A percentile compares a stretch with the other conserved stretches of the same genome.
Conservation (phyloP, 176 grass and related monocot genomes). For the Typha latifolia region DNA sequence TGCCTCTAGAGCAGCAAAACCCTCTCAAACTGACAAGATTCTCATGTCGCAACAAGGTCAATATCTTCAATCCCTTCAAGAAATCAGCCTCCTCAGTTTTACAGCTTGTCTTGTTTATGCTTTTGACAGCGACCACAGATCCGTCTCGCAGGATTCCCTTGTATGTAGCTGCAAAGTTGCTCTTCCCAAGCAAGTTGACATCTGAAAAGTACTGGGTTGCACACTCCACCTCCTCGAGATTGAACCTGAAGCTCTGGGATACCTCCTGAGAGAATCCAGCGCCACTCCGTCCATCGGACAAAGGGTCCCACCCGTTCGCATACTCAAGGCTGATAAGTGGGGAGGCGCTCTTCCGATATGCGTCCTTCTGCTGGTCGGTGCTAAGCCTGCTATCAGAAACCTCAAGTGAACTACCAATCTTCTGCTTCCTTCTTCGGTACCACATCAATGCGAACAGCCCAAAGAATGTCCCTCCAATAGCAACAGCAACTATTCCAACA, state of each 20-base stretch:
- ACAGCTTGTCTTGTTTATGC: slow-evolving; percentile 88
- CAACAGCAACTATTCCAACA: slow-evolving; percentile 40
- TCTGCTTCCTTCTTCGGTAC: slow-evolving; percentile 86
- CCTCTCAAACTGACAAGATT: slow-evolving; percentile 75
- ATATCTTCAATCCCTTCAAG: slow-evolving; percentile 71
- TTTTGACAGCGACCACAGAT: slow-evolving; percentile 60
- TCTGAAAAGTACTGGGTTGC: slow-evolving; percentile 96
- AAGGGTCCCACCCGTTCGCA: slow-evolving; percentile 55
- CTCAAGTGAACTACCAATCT: slow-evolving; percentile 84
- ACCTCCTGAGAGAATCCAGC: slow-evolving; percentile 59
- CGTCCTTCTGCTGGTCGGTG: slow-evolving; percentile 84
- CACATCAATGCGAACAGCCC: slow-evolving; percentile 51
- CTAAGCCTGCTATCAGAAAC: slow-evolving; percentile 85
- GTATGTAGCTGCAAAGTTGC: slow-evolving; percentile 63
- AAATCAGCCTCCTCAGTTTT: slow-evolving; percentile 92
- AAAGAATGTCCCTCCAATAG: slow-evolving; percentile 33
- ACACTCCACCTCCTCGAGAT: slow-evolving; percentile 91
- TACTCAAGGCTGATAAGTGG: slow-evolving; percentile 85
- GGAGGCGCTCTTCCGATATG: slow-evolving; percentile 57
- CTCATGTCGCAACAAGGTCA: slow-evolving; percentile 63
- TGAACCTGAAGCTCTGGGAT: slow-evolving; percentile 70
- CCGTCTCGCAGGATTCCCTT: slow-evolving; percentile 80
- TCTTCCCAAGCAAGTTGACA: slow-evolving; percentile 83
- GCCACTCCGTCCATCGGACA: slow-evolving; percentile 32
- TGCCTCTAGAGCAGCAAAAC: slow-evolving; percentile 81